Evolutionary conservation across 129 eudicot genomes (phyloP), one percentile per base, ranked within the genome.

Genomic region (Artemisia tridentata): DNA sequence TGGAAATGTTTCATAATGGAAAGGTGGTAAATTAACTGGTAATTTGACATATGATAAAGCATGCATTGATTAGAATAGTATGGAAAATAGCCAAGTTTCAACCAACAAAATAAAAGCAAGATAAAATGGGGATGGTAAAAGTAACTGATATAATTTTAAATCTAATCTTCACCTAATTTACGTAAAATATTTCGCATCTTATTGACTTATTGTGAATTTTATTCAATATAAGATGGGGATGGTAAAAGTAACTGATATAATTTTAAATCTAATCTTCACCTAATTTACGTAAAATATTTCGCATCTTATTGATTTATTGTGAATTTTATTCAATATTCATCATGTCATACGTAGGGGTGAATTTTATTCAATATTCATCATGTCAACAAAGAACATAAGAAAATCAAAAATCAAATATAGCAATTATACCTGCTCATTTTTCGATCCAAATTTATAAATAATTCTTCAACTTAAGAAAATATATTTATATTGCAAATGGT

Each of bases 141-240:
- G 68, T 72, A 59, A 72, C 29, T 38, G 49, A 34, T 61, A 18
- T 61, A 10, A 61, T 72, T 71, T 47, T 59, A 16, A 15, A 63
- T 73, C 71, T 73, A 64, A 73, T 63, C 71, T 73, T 73, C 78
- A 73, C 78, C 78, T 63, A 73, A 63, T 73, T 61, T 47, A 62
- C 46, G 69, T 72, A 62, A 72, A 62, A 47, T 29, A 12, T 68
- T 76, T 20, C 61, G 60, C 79, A 43, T 54, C 41, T 58, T 70
- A 16, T 63, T 73, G 71, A 63, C 41, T 58, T 70, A 16, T 38
- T 73, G 71, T 63, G 38, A 73, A 73, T 18, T 19, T 73, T 38
- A 2, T 38, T 38, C 45, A 23, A 50, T 29, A 63, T 63, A 18
- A 41, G 52, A 10, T n/a, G 34, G 49, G 29, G 10, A 9, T 34